These are phyloP conservation scores for Claviceps maximensis DNA, from an alignment of 2,329 filamentous ascomycete genomes.

Conservation along the genomic window DNA sequence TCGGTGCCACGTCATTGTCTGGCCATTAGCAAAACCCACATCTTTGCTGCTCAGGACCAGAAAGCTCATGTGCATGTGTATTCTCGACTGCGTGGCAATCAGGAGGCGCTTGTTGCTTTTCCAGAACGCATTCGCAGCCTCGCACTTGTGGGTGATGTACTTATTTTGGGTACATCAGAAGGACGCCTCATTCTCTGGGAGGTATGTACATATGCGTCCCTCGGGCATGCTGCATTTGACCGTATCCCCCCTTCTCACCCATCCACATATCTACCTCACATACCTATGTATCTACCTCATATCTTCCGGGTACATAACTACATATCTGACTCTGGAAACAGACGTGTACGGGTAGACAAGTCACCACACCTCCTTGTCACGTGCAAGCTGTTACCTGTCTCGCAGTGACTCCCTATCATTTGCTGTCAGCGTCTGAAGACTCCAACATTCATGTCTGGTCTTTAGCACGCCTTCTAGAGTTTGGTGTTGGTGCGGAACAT, in stretches of 20 bases:
- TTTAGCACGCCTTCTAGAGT: conserved; percentile 55
- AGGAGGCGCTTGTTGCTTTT: conserved; percentile 81
- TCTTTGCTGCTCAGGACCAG: conserved; percentile 83
- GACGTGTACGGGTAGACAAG: conserved; percentile 61
- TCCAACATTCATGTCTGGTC: conserved; percentile 91
- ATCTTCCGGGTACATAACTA: too few species aligned
- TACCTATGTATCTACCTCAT: too few species aligned
- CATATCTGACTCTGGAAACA: conserved; percentile 20
- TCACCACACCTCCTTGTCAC: conserved; percentile 65
- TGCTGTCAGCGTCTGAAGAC: conserved; percentile 71
- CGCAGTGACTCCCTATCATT: conserved; percentile 54
- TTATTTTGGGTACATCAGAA: conserved; percentile 70
- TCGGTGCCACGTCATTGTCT: conserved; percentile 66
- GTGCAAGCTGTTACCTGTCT: conserved; percentile 70
- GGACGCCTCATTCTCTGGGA: conserved; percentile 89
- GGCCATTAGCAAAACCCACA: conserved; percentile 65
- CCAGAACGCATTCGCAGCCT: conserved; percentile 74
- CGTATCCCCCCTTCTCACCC: too few species aligned
- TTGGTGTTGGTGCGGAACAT: conserved; percentile 38
- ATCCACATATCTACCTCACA: neutral
- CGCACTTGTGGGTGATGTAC: conserved; percentile 55
- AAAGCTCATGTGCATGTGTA: conserved; percentile 94
- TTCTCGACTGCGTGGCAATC: conserved; percentile 66
- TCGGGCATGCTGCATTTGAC: neutral
- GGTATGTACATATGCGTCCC: conserved; percentile 35